Percentiles rank a stretch among this genome's conserved stretches.
Evolutionary conservation across 2,329 filamentous ascomycete genomes (phyloP).

Genomic region (Massarina eburnea): DNA sequence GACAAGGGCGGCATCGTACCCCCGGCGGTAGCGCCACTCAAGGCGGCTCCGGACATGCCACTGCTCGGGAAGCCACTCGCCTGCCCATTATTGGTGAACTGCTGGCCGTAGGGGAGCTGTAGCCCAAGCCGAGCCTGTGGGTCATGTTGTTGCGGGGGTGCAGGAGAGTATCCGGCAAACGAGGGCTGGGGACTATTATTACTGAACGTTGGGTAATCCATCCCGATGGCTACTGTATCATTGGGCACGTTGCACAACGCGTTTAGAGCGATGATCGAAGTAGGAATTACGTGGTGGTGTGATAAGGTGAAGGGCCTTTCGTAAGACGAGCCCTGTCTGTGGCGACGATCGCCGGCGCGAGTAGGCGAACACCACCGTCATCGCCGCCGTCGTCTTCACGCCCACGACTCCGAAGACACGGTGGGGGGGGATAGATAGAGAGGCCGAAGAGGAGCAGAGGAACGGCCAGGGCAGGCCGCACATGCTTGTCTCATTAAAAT

Average conservation of each 20-base stretch:
- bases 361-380: neutral
- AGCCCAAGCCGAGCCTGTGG: conserved; percentile 8
- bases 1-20: conserved; percentile 33
- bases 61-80: conserved; percentile 27
- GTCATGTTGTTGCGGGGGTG: conserved; percentile 30
- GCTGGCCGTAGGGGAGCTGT: neutral
- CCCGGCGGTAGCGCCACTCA: conserved; percentile 35
- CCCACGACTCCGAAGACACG: neutral
- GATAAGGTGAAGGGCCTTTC: conserved; percentile 13
- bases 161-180: conserved; percentile 35
- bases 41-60: conserved; percentile 21
- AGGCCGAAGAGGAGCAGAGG: neutral
- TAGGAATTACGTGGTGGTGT: conserved; percentile 36
- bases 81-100: conserved; percentile 38
- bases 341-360: neutral
- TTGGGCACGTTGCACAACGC: conserved; percentile 42
- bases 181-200: conserved; percentile 37
- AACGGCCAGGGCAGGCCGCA: neutral
- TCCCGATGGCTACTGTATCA: conserved; percentile 34
- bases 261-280: conserved; percentile 38
- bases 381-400: neutral
- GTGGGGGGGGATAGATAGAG: neutral
- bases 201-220: conserved; percentile 44
- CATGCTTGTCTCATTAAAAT: conserved; percentile 2
- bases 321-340: neutral